Percentiles rank a stretch among this genome's conserved stretches.
These are phyloP conservation scores for Blepharisma stoltei DNA, from an alignment of 73 alveolate species.

Conservation along the genomic window DNA sequence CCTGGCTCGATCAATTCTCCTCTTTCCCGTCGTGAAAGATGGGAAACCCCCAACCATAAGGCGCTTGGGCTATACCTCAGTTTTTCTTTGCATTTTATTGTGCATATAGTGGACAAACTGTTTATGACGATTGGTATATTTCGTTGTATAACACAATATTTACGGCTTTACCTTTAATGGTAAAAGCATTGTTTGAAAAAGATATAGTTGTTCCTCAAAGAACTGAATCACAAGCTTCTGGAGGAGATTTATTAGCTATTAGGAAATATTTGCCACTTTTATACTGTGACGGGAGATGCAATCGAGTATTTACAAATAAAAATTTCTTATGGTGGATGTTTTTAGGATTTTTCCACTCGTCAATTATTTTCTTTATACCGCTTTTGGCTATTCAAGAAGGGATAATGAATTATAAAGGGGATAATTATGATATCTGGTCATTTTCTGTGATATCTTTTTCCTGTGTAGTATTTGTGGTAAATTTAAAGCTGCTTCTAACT, in stretches of 20 bases:
- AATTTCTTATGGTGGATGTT: slow-evolving; percentile 39
- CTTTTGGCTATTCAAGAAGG: slow-evolving; percentile 33
- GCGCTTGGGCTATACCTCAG: no score
- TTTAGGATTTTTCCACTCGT: slow-evolving; percentile 38
- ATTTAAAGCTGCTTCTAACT: slow-evolving; percentile 33
- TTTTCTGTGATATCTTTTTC: slow-evolving; percentile 39
- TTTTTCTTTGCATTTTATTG: slow-evolving; percentile 76
- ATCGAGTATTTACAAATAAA: slow-evolving; percentile 38
- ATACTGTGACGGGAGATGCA: slow-evolving; percentile 41
- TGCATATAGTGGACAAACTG: slow-evolving; percentile 82
- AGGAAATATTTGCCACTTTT: slow-evolving; percentile 32
- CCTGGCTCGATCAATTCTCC: no score
- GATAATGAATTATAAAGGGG: slow-evolving; percentile 30
- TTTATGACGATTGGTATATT: slow-evolving; percentile 87
- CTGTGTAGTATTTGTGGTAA: slow-evolving; percentile 39
- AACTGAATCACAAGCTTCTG: neutral
- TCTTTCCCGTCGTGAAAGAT: no score
- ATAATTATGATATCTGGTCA: slow-evolving; percentile 35
- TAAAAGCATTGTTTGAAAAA: slow-evolving; percentile 86
- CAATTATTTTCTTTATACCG: slow-evolving; percentile 33
- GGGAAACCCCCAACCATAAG: no score
- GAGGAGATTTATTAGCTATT: slow-evolving; percentile 27
- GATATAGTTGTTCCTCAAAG: slow-evolving; percentile 51
- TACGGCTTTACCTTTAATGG: slow-evolving; percentile 91
- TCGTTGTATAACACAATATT: slow-evolving; percentile 93